These are phyloP conservation scores for Fusarium mundagurra DNA, from an alignment of 2,329 filamentous ascomycete species.

Conservation along the genomic window DNA sequence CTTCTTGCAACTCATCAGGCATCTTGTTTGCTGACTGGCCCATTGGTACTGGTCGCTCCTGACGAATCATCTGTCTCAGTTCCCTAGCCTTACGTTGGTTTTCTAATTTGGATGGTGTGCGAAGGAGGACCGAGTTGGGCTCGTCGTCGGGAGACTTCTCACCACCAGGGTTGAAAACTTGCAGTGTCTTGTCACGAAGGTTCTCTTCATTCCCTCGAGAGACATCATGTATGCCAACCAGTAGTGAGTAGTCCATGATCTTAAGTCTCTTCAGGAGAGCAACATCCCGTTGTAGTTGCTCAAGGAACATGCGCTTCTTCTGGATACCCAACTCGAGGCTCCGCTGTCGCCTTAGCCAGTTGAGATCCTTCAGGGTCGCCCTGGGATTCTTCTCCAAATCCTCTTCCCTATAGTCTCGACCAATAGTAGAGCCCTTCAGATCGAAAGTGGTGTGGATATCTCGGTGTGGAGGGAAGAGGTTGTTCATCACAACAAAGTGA, in stretches of 20 bases:
- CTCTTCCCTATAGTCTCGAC: constrained; percentile 89
- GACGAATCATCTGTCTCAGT: constrained; percentile 89
- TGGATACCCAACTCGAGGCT: constrained; percentile 88
- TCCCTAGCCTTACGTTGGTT: constrained; percentile 91
- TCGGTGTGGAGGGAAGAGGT: constrained; percentile 94
- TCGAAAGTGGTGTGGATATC: constrained; percentile 98
- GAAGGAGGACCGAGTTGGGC: constrained; percentile 73
- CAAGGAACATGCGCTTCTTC: constrained; percentile 88
- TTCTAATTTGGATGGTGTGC: constrained; percentile 94
- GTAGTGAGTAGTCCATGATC: constrained; percentile 98
- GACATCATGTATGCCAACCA: constrained; percentile 93
- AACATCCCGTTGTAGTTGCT: constrained; percentile 90
- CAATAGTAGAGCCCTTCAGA: constrained; percentile 94
- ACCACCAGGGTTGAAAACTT: constrained; percentile 92
- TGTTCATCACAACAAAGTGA: constrained; percentile 99
- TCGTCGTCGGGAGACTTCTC: constrained; percentile 68
- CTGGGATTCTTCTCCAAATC: constrained; percentile 88
- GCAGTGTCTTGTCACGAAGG: constrained; percentile 84
- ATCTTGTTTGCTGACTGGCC: constrained; percentile 84
- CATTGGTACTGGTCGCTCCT: constrained; percentile 93
- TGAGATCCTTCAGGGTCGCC: constrained; percentile 94
- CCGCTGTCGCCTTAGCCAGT: constrained; percentile 89
- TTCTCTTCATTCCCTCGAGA: constrained; percentile 95
- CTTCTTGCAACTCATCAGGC: constrained; percentile 86
- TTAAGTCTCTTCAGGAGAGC: constrained; percentile 85